Evolutionary conservation across 1,284 basidiomycete genomes (phyloP).

Genomic region (Meira nashicola): DNA sequence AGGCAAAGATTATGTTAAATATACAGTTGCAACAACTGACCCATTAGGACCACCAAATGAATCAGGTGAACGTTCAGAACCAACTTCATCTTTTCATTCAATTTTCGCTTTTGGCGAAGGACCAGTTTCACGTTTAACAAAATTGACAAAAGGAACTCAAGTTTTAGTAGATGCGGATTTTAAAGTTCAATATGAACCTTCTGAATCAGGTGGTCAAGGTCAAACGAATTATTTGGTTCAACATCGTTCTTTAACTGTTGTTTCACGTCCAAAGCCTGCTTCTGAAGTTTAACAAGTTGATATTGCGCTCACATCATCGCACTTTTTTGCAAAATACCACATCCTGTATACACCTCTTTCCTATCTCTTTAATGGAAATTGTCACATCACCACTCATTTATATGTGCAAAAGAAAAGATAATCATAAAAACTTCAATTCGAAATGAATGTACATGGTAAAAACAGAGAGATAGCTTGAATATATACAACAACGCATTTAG

Average conservation of each 20-base stretch:
- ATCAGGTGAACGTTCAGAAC: constrained; percentile 25
- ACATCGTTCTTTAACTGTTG: constrained; percentile 25
- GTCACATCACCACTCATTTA: not conserved
- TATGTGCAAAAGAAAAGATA: not conserved
- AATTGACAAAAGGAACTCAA: constrained; percentile 42
- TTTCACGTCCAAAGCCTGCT: not conserved
- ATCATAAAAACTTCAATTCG: not conserved
- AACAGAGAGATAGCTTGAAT: not conserved
- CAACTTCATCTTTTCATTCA: constrained; percentile 38
- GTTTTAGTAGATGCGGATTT: constrained; percentile 49
- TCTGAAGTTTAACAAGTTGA: not conserved
- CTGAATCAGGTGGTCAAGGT: constrained; percentile 25
- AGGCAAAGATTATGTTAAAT: constrained; percentile 50
- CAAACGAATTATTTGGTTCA: constrained; percentile 28
- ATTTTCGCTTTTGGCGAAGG: constrained; percentile 45
- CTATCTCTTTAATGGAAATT: not conserved
- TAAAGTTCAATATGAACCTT: constrained; percentile 31
- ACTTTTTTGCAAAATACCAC: no score
- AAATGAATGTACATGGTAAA: not conserved
- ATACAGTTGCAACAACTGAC: constrained; percentile 48
- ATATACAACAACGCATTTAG: not conserved
- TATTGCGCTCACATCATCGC: no score
- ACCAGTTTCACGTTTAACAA: constrained; percentile 35
- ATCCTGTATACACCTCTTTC: not conserved
- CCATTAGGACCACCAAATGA: constrained; percentile 41